Conservation (phyloP, 2,329 filamentous ascomycete species). For the Aspergillus glaucus region DNA sequence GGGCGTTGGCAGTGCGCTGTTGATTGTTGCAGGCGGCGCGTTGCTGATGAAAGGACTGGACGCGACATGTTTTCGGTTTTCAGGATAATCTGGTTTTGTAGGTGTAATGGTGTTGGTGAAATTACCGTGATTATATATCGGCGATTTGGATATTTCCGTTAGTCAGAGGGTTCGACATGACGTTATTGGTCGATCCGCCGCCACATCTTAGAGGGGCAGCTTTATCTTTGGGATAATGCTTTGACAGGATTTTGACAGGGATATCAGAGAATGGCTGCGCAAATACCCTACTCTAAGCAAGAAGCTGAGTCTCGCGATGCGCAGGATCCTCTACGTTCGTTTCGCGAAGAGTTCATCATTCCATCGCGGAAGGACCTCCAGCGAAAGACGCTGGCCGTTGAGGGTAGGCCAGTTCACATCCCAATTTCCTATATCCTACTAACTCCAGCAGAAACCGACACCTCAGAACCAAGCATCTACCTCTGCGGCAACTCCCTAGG, state of each 20-base stretch:
- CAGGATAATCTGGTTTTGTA: neutral
- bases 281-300: conserved; percentile 13
- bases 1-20: conserved; percentile 8
- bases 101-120: neutral
- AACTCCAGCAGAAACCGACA: conserved; percentile 14
- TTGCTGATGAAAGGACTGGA: conserved; percentile 18
- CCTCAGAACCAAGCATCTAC: conserved; percentile 57
- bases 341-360: conserved; percentile 68
- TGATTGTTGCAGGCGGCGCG: conserved; percentile 19
- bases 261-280: neutral
- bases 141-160: conserved; percentile 16
- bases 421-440: neutral
- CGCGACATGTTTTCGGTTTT: conserved; percentile 22
- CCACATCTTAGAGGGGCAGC: conserved; percentile 2
- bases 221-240: too few relatives aligned
- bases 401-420: conserved; percentile 18
- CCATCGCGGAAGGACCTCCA: conserved; percentile 67
- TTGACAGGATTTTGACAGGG: too few relatives aligned
- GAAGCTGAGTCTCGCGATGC: conserved; percentile 50
- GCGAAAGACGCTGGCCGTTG: conserved; percentile 49
- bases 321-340: conserved; percentile 53
- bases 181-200: conserved; percentile 21
- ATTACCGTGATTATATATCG: conserved; percentile 16
- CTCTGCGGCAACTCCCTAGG: conserved; percentile 88
- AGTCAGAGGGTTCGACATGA: conserved; percentile 22